Base-by-base conservation (phyloP, 768 basidiomycete species). In the Naganishia randhawae region DNA sequence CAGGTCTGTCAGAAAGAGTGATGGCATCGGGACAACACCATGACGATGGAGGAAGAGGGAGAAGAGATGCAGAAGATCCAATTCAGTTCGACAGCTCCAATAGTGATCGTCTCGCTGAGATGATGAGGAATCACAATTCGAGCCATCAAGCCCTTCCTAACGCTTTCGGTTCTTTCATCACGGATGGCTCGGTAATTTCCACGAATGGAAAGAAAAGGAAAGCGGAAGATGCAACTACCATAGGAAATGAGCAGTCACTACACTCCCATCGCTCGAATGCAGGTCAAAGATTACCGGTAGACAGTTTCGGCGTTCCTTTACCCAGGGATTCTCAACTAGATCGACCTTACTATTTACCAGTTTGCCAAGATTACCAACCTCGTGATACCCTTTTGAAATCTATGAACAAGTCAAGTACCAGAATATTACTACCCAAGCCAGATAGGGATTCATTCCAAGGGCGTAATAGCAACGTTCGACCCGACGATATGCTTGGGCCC, bases 51-150 rank as follows among this genome's bases (percentile, higher is more conserved):
- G 9, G 22, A 35, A 39, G 19, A 7, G 57, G 35, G 69, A 66
- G 53, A 77, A 73, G 66, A 68, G 70, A 51, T 54, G 76, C 32
- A 66, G 72, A 35, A 33, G 73, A 41, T 73, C 74, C 17, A 32
- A 68, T 69, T 10, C 69, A 74, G 48, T 66, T 69, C 5, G 62
- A 68, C 29, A 19, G 13, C 17, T n/a, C 71, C 4, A 63, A 54
- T 16, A 57, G 61, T 27, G 67, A 70, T 31, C 68, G 68, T 27
- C 27, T 55, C 19, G 41, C 57, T 51, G 63, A 22, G 3, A 8
- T 55, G 10, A 14, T 6, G 2, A 35, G n/a, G 0, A 16, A 13
- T 37, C 54, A 33, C 4, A 6, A 32, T 11, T 7, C 7, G 10
- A 54, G 32, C 9, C 32, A n/a, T n/a, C 33, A 11, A 2, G 7